These are phyloP conservation scores for Rhynchospora breviuscula DNA, from an alignment of 176 grass and related monocot species.

Conservation along the genomic window DNA sequence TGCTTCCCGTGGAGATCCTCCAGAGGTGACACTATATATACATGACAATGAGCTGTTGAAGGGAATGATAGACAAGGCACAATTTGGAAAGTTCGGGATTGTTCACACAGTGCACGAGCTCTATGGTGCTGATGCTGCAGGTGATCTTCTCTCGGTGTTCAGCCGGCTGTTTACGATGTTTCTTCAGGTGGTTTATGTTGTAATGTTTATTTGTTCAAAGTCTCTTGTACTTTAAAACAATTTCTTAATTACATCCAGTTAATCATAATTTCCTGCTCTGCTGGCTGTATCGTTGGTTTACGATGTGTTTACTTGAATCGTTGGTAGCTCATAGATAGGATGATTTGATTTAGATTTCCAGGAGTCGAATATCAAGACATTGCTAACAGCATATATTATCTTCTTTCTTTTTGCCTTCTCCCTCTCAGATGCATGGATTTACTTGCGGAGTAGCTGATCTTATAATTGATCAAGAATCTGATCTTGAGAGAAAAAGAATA, in stretches of 20 bases:
- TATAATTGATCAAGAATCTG: slow-evolving; percentile 31
- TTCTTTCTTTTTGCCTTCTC: not conserved
- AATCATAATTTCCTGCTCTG: not conserved
- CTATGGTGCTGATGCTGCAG: slow-evolving; percentile 73
- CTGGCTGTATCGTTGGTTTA: too few relatives aligned
- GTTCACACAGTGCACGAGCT: slow-evolving; percentile 90
- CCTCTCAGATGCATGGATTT: slow-evolving; percentile 79
- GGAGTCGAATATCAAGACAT: not conserved
- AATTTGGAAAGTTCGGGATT: slow-evolving; percentile 75
- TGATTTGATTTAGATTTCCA: not conserved
- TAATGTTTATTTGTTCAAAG: not conserved
- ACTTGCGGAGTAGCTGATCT: slow-evolving; percentile 94
- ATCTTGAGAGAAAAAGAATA: slow-evolving; percentile 35
- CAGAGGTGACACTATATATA: slow-evolving; percentile 41
- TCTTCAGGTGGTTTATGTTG: slow-evolving; percentile 55
- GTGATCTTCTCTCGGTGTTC: slow-evolving; percentile 70
- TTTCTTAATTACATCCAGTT: not conserved
- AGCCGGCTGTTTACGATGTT: slow-evolving; percentile 90
- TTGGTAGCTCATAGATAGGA: not conserved
- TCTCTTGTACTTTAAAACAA: not conserved
- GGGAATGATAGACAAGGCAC: slow-evolving; percentile 90
- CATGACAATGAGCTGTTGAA: slow-evolving; percentile 66
- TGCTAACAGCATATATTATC: not conserved
- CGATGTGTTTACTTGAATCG: not conserved
- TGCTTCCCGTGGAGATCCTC: slow-evolving; percentile 5